Percentiles rank a stretch among this genome's conserved stretches.
Evolutionary conservation across 176 grass and related monocot species (phyloP).

Genomic region (Raddia guianensis): DNA sequence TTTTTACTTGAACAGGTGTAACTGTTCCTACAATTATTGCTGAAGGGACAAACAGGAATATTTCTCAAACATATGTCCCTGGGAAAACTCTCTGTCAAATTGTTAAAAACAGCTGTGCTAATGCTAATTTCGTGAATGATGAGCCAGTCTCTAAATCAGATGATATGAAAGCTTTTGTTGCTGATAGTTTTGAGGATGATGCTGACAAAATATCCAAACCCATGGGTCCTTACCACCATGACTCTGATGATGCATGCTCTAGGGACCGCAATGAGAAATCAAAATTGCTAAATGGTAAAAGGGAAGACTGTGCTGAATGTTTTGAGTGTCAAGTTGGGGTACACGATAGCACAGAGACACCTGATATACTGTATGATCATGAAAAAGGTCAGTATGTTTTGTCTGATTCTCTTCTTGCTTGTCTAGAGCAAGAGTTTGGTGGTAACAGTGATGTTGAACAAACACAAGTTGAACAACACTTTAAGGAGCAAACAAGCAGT

Average conservation of each 20-base stretch:
- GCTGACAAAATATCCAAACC: slow-evolving; percentile 24
- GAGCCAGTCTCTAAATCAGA: slow-evolving; percentile 44
- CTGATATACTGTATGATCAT: slow-evolving; percentile 54
- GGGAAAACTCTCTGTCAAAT: slow-evolving; percentile 29
- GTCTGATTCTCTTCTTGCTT: slow-evolving; percentile 75
- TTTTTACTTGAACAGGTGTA: slow-evolving; percentile 44
- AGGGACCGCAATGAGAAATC: slow-evolving; percentile 40
- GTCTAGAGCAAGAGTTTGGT: slow-evolving; percentile 78
- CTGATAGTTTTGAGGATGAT: slow-evolving; percentile 89
- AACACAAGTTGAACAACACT: slow-evolving; percentile 21
- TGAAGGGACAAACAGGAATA: slow-evolving; percentile 32
- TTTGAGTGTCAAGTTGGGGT: slow-evolving; percentile 34
- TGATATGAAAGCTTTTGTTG: slow-evolving; percentile 44
- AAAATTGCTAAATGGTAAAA: slow-evolving; percentile 34
- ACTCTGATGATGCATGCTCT: slow-evolving; percentile 47
- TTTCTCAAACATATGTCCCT: slow-evolving; percentile 27
- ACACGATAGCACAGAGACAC: slow-evolving; percentile 30
- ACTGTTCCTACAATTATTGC: slow-evolving; percentile 33
- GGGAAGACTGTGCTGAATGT: slow-evolving; percentile 36
- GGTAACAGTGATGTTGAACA: slow-evolving; percentile 25
- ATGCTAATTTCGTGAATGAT: slow-evolving; percentile 33
- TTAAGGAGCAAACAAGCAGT: slow-evolving; percentile 34
- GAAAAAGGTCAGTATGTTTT: slow-evolving; percentile 66
- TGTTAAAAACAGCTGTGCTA: slow-evolving; percentile 33
- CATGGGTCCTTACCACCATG: slow-evolving; percentile 30